phyloP scores from a whole-genome alignment of 2,329 filamentous ascomycete species.

The Fonsecaea monophora region DNA sequence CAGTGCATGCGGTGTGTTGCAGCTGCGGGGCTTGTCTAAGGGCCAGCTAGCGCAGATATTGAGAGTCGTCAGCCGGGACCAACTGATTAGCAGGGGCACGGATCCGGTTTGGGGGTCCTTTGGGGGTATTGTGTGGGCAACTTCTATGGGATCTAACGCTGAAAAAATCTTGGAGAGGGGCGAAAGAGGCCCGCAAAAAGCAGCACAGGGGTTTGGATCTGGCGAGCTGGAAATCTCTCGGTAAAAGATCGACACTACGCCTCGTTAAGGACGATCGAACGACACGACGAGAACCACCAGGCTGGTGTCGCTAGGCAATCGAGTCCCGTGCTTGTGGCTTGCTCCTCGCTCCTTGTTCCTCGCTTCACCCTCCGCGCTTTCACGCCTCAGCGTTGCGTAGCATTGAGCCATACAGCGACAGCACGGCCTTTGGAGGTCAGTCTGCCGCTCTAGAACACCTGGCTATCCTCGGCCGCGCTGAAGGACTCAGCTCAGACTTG shows the following conservation, averaged over 20 bases:
- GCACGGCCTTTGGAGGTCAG: not conserved
- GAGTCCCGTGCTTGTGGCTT: conserved; percentile 11
- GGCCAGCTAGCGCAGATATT: not conserved
- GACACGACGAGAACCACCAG: conserved; percentile 1
- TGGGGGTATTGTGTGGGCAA: not conserved
- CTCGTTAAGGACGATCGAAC: conserved; percentile 8
- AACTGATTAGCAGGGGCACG: not conserved
- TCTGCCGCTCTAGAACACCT: too few species aligned
- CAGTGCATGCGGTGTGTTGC: not conserved
- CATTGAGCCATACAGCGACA: not conserved
- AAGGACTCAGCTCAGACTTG: not conserved
- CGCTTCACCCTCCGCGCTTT: not conserved
- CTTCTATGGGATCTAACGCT: not conserved
- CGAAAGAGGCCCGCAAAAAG: not conserved
- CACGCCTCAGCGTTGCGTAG: not conserved
- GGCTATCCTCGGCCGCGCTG: not conserved
- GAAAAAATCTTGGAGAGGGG: not conserved
- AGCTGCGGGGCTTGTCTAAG: conserved; percentile 4
- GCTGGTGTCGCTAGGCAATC: not conserved
- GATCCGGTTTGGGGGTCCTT: not conserved
- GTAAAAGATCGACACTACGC: conserved; percentile 20
- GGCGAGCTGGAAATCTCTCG: conserved; percentile 17
- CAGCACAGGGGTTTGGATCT: conserved; percentile 6
- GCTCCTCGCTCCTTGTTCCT: not conserved
- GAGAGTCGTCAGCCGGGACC: conserved; percentile 4